Evolutionary conservation across 1,284 basidiomycete species (phyloP).

Genomic region (Cutaneotrichosporon daszewskae): DNA sequence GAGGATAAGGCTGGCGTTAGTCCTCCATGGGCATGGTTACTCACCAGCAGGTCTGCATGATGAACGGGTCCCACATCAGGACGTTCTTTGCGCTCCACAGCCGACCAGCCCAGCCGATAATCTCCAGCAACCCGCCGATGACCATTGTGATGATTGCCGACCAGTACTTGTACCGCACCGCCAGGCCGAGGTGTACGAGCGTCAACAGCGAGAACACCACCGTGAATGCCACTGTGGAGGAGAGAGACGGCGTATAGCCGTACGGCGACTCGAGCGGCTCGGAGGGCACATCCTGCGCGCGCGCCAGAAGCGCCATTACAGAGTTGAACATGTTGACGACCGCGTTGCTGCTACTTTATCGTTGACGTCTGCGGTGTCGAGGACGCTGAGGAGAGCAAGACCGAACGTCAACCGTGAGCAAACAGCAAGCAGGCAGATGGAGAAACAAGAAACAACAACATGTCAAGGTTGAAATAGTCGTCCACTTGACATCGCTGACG

Average conservation of each 20-base stretch:
- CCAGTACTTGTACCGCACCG: constrained; percentile 49
- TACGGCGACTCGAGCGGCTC: constrained; percentile 22
- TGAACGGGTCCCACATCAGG: constrained; percentile 28
- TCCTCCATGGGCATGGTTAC: constrained; percentile 6
- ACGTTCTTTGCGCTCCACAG: constrained; percentile 31
- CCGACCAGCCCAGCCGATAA: constrained; percentile 45
- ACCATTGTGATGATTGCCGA: constrained; percentile 55
- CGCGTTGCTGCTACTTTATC: no score
- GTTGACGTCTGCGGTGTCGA: no score
- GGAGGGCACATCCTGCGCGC: background rate
- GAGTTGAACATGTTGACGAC: no score
- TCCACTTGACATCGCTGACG: no score
- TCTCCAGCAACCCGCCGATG: constrained; percentile 54
- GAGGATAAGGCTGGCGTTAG: constrained; percentile 32
- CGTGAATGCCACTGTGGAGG: constrained; percentile 21
- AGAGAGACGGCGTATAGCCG: constrained; percentile 27
- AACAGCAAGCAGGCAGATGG: no score
- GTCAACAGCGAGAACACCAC: constrained; percentile 26
- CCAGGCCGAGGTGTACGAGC: constrained; percentile 52
- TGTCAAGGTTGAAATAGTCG: no score
- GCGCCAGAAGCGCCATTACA: background rate
- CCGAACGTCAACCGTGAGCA: no score
- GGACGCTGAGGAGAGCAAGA: no score
- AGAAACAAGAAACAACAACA: no score
- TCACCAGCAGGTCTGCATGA: constrained; percentile 50